phyloP scores from a whole-genome alignment of 257 asterid species.

The Paraleonurus japonicus region DNA sequence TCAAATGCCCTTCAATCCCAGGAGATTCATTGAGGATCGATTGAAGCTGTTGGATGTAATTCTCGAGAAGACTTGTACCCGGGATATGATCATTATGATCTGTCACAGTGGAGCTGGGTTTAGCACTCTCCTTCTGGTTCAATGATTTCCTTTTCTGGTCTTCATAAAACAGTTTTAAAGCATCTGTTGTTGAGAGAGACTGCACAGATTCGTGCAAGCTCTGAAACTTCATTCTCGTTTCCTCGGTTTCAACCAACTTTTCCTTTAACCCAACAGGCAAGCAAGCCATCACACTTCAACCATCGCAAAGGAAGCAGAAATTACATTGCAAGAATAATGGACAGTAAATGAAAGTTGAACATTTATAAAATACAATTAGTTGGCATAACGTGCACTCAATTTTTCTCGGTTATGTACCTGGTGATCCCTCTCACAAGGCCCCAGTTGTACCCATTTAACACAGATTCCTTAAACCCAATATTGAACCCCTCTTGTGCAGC shows the following conservation, averaged over 20 bases:
- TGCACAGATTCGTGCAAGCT: slow-evolving; percentile 52
- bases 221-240: slow-evolving; percentile 46
- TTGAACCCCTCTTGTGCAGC: slow-evolving; percentile 87
- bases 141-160: slow-evolving; percentile 33
- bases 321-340: neutral
- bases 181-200: slow-evolving; percentile 51
- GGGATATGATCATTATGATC: slow-evolving; percentile 30
- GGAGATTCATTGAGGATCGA: slow-evolving; percentile 56
- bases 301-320: slow-evolving; percentile 13
- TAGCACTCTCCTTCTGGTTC: slow-evolving; percentile 23
- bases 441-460: slow-evolving; percentile 60
- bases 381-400: neutral
- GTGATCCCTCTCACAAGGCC: slow-evolving; percentile 78
- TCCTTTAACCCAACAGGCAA: slow-evolving; percentile 56
- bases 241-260: slow-evolving; percentile 63
- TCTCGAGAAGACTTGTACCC: slow-evolving; percentile 29
- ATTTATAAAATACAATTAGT: neutral
- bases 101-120: slow-evolving; percentile 15
- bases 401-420: slow-evolving; percentile 41
- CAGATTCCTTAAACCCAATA: slow-evolving; percentile 69
- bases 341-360: neutral
- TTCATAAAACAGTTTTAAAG: slow-evolving; percentile 52
- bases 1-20: slow-evolving; percentile 37
- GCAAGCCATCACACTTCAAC: slow-evolving; percentile 55
- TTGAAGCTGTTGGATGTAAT: slow-evolving; percentile 40